Percentiles rank a stretch among this genome's conserved stretches.
Evolutionary conservation across 345 rosid species (phyloP).

Genomic region (Eucalyptus erythrocorys): DNA sequence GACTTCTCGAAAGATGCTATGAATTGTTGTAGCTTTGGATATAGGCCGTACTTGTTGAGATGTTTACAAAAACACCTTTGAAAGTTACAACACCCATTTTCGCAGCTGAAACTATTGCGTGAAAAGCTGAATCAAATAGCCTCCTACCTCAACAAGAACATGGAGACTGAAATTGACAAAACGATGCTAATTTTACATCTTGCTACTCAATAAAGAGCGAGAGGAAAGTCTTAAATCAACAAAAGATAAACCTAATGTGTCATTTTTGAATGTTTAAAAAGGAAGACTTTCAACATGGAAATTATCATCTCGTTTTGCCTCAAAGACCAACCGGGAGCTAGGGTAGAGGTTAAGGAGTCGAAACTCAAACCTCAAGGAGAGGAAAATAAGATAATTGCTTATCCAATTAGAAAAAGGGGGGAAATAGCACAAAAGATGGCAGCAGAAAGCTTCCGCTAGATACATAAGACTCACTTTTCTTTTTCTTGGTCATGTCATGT

Average conservation of each 20-base stretch:
- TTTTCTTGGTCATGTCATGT: not conserved
- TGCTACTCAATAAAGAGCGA: not conserved
- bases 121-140: accelerated
- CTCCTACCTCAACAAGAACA: accelerated
- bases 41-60: not conserved
- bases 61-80: accelerated
- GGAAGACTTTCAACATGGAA: not conserved
- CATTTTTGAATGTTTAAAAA: too few relatives aligned
- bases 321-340: not conserved
- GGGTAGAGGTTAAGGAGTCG: not conserved
- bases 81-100: accelerated
- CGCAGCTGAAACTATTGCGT: accelerated
- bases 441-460: not conserved
- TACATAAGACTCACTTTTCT: not conserved
- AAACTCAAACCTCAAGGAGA: accelerated
- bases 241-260: not conserved
- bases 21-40: not conserved
- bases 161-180: not conserved
- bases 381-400: not conserved
- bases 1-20: accelerated
- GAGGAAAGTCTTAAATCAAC: not conserved
- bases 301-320: not conserved
- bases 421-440: not conserved
- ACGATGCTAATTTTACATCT: not conserved
- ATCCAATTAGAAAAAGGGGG: not conserved